Base-by-base conservation (phyloP, 306 rosid species). In the Canavalia ensiformis region DNA sequence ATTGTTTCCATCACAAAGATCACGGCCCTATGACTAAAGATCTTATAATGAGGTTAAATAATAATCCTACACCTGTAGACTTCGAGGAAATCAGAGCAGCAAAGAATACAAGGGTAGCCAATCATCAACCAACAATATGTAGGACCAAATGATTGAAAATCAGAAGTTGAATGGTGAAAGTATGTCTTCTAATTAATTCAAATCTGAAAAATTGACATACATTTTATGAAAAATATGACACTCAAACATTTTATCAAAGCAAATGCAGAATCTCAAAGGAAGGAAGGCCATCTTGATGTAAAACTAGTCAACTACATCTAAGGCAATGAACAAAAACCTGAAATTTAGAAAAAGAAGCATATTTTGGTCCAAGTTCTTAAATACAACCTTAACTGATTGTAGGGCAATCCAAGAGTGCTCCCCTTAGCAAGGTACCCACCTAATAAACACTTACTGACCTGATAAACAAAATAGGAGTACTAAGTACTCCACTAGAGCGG, bases 211-310 rank as follows among this genome's bases (percentile, higher is more conserved):
- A 30, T 9, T 8, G 51, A n/a, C 49, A 72, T 55, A 45, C 10
- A 50, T 64, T 60, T 47, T 30, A 52, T 37, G 11, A 60, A 37
- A 35, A 80, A 49, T 3, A 28, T 18, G 64, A 29, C 37, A 80
- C 64, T 58, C 25, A 4, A 0, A 37, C 56, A 72, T 72, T 28
- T 58, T 55, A 73, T 67, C 65, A 67, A 76, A 84, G 37, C 71
- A 78, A 68, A 37, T 68, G 8, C 5, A 35, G 58, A 35, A 47
- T 65, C 57, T 28, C 33, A 10, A 78, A 54, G 58, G 55, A 78
- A 54, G 58, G 55, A 39, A 5, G 8, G 46, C 66, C 3, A 12
- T 64, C 60, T 55, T 55, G 68, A 45, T 41, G 59, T 33, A 30
- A 75, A 59, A 33, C 25, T 18, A 18, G 25, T 18, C 25, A 18